phyloP scores from a whole-genome alignment of 2,329 filamentous ascomycete species.

The Elsinoe arachidis region DNA sequence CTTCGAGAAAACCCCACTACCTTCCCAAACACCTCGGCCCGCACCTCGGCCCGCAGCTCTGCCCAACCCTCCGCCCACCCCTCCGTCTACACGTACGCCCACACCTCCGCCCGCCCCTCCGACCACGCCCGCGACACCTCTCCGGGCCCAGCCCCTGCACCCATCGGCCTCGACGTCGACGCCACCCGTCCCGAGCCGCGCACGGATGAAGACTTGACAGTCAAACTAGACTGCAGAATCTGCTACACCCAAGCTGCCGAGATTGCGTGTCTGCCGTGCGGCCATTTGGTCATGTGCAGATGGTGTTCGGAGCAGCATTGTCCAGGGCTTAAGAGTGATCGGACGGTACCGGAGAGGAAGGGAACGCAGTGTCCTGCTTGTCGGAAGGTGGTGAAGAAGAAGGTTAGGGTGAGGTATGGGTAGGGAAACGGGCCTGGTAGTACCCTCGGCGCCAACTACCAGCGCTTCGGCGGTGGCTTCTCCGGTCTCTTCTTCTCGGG shows the following conservation, averaged over 20 bases:
- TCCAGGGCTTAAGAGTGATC: constrained; percentile 35
- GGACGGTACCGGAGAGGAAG: constrained; percentile 29
- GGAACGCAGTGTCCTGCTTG: constrained; percentile 39
- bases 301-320: constrained; percentile 47
- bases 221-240: constrained; percentile 44
- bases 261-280: constrained; percentile 45
- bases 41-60: no score
- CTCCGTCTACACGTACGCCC: not conserved
- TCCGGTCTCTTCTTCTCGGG: no score
- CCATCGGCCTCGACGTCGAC: constrained; percentile 36
- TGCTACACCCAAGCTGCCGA: constrained; percentile 47
- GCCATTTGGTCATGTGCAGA: constrained; percentile 46
- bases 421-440: no score
- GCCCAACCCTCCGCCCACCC: no score
- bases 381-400: constrained; percentile 37
- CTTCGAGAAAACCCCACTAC: not conserved
- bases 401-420: constrained; percentile 22
- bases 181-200: constrained; percentile 40
- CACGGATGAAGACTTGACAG: constrained; percentile 41
- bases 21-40: not conserved
- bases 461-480: no score
- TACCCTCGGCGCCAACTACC: no score
- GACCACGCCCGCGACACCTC: no score
- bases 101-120: not conserved
- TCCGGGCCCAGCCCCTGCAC: not conserved